These are phyloP conservation scores for Phytopythium boreale DNA, from an alignment of 352 stramenopile species.

Conservation along the genomic window DNA sequence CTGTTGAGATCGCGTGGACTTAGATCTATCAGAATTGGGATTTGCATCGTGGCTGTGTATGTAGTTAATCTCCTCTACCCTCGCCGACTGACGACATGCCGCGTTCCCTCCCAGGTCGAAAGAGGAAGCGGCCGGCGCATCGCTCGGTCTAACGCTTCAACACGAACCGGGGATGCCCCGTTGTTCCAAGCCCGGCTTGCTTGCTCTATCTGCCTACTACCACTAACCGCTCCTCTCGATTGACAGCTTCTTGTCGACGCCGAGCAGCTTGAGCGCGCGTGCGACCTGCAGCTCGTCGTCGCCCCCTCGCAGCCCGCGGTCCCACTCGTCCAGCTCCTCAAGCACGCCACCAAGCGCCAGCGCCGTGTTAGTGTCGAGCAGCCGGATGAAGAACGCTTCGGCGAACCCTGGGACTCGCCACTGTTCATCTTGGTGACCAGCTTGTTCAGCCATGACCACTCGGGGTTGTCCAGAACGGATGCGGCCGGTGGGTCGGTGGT, in stretches of 20 bases:
- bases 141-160: constrained; percentile 1
- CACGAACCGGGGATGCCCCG: background rate
- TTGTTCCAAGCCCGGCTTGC: background rate
- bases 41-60: background rate
- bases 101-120: background rate
- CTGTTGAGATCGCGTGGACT: background rate
- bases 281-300: constrained; percentile 16
- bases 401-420: constrained; percentile 1
- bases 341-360: constrained; percentile 15
- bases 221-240: constrained; percentile 6
- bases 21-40: constrained; percentile 3
- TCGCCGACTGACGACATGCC: background rate
- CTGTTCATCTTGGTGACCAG: constrained; percentile 18
- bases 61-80: background rate
- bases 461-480: constrained; percentile 18
- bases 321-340: constrained; percentile 31
- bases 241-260: constrained; percentile 36
- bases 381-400: constrained; percentile 28
- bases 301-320: constrained; percentile 6
- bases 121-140: background rate
- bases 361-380: constrained; percentile 17
- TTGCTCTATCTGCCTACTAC: constrained; percentile 15
- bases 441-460: constrained; percentile 29
- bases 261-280: constrained; percentile 28
- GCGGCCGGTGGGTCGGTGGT: no score